Percentiles rank a stretch among this genome's conserved stretches.
phyloP scores from a whole-genome alignment of 2,329 filamentous ascomycete genomes.

The Talaromyces sp. region DNA sequence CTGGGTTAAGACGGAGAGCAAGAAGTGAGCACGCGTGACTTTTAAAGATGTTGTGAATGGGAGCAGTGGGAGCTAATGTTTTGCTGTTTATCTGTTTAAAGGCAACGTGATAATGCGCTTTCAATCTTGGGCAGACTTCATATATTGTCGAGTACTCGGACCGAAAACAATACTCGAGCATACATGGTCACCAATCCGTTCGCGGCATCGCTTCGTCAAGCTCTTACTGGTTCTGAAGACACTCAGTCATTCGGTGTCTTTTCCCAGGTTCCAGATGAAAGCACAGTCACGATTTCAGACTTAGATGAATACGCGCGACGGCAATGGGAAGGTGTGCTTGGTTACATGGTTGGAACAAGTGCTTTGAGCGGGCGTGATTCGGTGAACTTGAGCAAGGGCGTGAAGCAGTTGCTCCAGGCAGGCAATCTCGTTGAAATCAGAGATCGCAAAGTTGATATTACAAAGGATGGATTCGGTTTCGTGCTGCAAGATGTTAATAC shows the following conservation, averaged over 20 bases:
- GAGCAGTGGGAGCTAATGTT: neutral
- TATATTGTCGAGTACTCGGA: slow-evolving; percentile 71
- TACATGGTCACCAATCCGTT: slow-evolving; percentile 82
- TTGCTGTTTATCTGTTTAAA: slow-evolving; percentile 34
- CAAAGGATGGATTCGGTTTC: slow-evolving; percentile 91
- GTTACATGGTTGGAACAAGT: slow-evolving; percentile 77
- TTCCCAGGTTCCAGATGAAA: slow-evolving; percentile 64
- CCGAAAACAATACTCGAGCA: slow-evolving; percentile 65
- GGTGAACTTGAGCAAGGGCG: slow-evolving; percentile 68
- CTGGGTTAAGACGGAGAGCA: slow-evolving; percentile 75
- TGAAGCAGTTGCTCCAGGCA: slow-evolving; percentile 79
- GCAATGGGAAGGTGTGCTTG: slow-evolving; percentile 95
- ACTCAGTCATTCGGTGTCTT: slow-evolving; percentile 91
- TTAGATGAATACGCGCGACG: slow-evolving; percentile 83
- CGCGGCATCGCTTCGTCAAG: slow-evolving; percentile 77
- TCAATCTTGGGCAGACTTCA: slow-evolving; percentile 82
- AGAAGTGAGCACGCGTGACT: slow-evolving; percentile 46
- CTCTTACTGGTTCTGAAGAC: slow-evolving; percentile 81
- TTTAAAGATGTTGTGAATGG: neutral
- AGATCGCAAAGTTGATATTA: slow-evolving; percentile 69
- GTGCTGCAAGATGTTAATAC: slow-evolving; percentile 93
- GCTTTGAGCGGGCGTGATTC: slow-evolving; percentile 49
- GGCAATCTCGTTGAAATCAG: slow-evolving; percentile 75
- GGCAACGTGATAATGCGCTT: slow-evolving; percentile 81
- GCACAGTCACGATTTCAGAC: slow-evolving; percentile 68